A percentile compares a stretch with the other conserved stretches of the same genome.
Evolutionary conservation across 495 filamentous ascomycete species (phyloP).

Genomic region (Pseudoneurospora amorphoporcata): DNA sequence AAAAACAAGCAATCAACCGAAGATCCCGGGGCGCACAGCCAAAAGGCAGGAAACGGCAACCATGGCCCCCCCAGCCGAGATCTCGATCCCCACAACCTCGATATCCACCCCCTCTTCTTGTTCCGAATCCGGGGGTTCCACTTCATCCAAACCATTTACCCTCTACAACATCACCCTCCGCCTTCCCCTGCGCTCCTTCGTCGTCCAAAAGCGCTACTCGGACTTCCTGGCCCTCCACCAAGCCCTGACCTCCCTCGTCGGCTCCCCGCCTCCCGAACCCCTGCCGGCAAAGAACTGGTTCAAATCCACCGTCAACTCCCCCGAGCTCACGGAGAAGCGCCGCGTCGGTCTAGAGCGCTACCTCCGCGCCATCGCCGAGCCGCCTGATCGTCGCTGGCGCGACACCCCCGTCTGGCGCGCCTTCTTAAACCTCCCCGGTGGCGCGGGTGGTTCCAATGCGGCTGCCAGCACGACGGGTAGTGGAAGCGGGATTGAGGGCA

Average conservation of each 20-base stretch:
- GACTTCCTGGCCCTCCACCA: slow-evolving; percentile 75
- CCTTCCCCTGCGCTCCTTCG: slow-evolving; percentile 78
- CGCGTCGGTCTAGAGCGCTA: slow-evolving; percentile 69
- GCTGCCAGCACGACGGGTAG: slow-evolving; percentile 29
- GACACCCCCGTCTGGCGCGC: slow-evolving; percentile 70
- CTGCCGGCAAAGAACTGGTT: slow-evolving; percentile 83
- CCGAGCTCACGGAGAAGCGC: slow-evolving; percentile 70
- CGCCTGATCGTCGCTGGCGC: slow-evolving; percentile 75
- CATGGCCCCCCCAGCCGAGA: slow-evolving; percentile 70
- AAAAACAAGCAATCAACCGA: background rate
- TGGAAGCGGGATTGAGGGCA: slow-evolving; percentile 24
- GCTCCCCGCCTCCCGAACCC: slow-evolving; percentile 46
- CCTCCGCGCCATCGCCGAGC: slow-evolving; percentile 67
- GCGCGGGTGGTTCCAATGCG: slow-evolving; percentile 19
- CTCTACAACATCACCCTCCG: slow-evolving; percentile 86
- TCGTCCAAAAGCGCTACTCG: slow-evolving; percentile 86
- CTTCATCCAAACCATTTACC: slow-evolving; percentile 59
- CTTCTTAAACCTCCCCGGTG: slow-evolving; percentile 70
- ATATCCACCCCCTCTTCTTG: slow-evolving; percentile 39
- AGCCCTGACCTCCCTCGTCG: slow-evolving; percentile 53
- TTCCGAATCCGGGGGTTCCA: slow-evolving; percentile 65
- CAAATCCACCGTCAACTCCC: slow-evolving; percentile 62
- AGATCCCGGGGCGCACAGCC: background rate
- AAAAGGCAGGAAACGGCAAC: background rate
- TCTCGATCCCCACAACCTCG: slow-evolving; percentile 70